Evolutionary conservation across 805 yeast genomes (phyloP).

Genomic region (Monosporozyma siamensis): DNA sequence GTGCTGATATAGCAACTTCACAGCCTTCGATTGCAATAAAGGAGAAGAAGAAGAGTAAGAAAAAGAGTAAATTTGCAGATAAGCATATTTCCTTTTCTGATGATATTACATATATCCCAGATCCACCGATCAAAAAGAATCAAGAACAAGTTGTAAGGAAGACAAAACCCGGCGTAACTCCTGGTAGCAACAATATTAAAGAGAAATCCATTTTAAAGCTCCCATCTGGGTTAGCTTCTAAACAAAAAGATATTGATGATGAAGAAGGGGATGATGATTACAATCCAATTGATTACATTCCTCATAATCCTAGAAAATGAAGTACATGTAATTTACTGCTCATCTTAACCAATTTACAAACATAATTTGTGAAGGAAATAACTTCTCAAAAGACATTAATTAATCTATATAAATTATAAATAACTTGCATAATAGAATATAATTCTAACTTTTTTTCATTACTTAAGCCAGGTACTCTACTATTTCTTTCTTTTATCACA

Average conservation of each 20-base stretch:
- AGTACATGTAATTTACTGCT: background rate
- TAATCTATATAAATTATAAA: too few species aligned
- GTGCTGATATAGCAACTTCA: slow-evolving; percentile 4
- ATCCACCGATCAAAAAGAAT: background rate
- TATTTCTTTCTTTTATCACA: background rate
- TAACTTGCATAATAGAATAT: too few species aligned
- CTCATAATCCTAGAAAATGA: slow-evolving; percentile 5
- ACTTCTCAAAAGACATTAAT: slow-evolving; percentile 9
- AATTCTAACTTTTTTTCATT: too few species aligned
- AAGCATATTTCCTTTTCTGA: slow-evolving; percentile 21
- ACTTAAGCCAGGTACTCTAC: too few species aligned
- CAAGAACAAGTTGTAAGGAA: too few species aligned
- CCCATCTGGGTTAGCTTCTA: background rate
- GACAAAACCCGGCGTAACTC: too few species aligned
- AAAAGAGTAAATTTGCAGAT: slow-evolving; percentile 2
- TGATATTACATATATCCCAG: slow-evolving; percentile 10
- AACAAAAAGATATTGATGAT: background rate
- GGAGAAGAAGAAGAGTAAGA: slow-evolving; percentile 8
- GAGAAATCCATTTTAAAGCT: background rate
- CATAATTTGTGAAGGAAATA: slow-evolving; percentile 20
- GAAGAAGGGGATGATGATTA: slow-evolving; percentile 1
- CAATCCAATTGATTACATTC: slow-evolving; percentile 9
- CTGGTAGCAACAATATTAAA: background rate
- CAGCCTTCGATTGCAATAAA: slow-evolving; percentile 8
- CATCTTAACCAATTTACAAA: too few species aligned